Conservation (phyloP, 208 protist species). For the Endotrypanum monterogeii region DNA sequence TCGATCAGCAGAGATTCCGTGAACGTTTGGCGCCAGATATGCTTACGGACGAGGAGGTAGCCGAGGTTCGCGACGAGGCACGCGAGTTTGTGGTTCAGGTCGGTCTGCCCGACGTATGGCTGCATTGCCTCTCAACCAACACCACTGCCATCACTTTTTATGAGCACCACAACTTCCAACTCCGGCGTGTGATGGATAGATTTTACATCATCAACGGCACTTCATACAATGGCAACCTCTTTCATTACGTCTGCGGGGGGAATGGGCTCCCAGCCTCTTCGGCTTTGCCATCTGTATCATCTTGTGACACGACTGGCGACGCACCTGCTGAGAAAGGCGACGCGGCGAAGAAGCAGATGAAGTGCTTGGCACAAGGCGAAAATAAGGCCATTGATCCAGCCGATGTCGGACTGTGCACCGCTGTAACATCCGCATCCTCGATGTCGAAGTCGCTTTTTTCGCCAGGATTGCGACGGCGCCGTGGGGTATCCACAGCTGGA, state of each 20-base stretch:
- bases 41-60: slow-evolving; percentile 31
- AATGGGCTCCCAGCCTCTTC: background rate
- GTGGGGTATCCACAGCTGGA: background rate
- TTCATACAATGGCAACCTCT: slow-evolving; percentile 28
- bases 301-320: background rate
- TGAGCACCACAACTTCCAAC: slow-evolving; percentile 46
- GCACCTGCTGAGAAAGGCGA: background rate
- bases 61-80: slow-evolving; percentile 22
- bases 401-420: background rate
- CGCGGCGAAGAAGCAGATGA: background rate
- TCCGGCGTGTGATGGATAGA: slow-evolving; percentile 29
- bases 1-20: slow-evolving; percentile 25
- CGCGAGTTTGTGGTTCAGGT: slow-evolving; percentile 37
- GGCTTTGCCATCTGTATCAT: background rate
- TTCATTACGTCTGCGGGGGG: slow-evolving; percentile 23
- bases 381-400: background rate
- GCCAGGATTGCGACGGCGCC: slow-evolving; percentile 10
- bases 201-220: slow-evolving; percentile 62
- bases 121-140: slow-evolving; percentile 71
- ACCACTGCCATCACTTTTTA: slow-evolving; percentile 53
- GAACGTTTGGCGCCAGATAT: slow-evolving; percentile 13
- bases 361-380: background rate
- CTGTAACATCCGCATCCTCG: background rate
- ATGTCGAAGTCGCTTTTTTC: background rate
- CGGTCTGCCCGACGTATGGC: slow-evolving; percentile 71